Conservation (phyloP, 1,284 basidiomycete genomes). For the Boletus chippewaensis region DNA sequence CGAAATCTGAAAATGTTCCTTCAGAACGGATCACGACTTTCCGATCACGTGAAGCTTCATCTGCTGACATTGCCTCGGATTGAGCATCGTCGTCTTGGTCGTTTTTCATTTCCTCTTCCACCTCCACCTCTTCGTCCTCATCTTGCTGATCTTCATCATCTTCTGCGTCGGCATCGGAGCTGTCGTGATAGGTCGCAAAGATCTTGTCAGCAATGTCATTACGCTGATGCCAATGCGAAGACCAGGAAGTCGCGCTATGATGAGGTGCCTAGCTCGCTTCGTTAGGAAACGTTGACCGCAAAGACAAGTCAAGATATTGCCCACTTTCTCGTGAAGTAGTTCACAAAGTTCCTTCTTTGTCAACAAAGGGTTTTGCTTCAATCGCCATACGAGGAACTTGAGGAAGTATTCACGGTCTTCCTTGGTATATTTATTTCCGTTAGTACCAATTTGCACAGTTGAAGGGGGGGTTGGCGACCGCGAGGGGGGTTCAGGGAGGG, state of each 20-base stretch:
- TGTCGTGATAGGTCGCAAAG: constrained; percentile 38
- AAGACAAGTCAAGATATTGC: background rate
- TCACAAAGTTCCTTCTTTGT: constrained; percentile 49
- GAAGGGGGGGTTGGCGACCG: constrained; percentile 62
- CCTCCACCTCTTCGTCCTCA: constrained; percentile 32
- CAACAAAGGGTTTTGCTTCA: constrained; percentile 46
- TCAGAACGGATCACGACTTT: constrained; percentile 10
- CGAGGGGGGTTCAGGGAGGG: constrained; percentile 53
- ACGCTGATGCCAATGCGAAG: constrained; percentile 51
- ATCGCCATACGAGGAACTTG: constrained; percentile 54
- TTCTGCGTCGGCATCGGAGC: constrained; percentile 28
- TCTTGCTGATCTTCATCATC: constrained; percentile 32
- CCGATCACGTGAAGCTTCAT: constrained; percentile 6
- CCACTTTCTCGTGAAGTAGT: constrained; percentile 47
- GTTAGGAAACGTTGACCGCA: constrained; percentile 10
- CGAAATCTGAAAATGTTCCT: constrained; percentile 15
- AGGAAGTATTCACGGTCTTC: constrained; percentile 60
- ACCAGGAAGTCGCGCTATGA: constrained; percentile 53
- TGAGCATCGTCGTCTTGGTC: constrained; percentile 34
- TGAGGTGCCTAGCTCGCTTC: constrained; percentile 47
- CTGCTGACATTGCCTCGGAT: constrained; percentile 24
- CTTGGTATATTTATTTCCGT: constrained; percentile 54
- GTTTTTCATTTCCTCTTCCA: constrained; percentile 31
- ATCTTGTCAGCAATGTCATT: constrained; percentile 62
- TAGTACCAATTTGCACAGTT: constrained; percentile 36